Evolutionary conservation across 768 basidiomycete species (phyloP).

Genomic region (Cantharellus anzutake): DNA sequence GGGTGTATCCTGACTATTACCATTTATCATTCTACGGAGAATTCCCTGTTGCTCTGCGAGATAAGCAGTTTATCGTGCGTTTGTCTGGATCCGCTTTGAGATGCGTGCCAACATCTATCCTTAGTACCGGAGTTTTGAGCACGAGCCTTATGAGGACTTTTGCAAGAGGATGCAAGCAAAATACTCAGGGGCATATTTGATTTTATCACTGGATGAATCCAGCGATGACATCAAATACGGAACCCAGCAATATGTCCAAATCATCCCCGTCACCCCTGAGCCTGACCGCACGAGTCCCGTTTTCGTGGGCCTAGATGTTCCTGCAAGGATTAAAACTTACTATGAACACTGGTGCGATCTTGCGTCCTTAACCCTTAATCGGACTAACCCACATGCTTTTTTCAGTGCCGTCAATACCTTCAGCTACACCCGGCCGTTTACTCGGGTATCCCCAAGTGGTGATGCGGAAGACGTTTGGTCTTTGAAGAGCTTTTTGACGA

Average conservation of each 20-base stretch:
- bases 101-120: neutral
- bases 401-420: slow-evolving; percentile 66
- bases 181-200: slow-evolving; percentile 64
- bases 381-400: neutral
- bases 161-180: slow-evolving; percentile 86
- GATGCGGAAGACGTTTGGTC: slow-evolving; percentile 44
- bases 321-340: slow-evolving; percentile 58
- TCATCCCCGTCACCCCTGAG: slow-evolving; percentile 69
- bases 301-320: slow-evolving; percentile 73
- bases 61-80: slow-evolving; percentile 80
- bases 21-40: slow-evolving; percentile 85
- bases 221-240: slow-evolving; percentile 65
- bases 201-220: slow-evolving; percentile 58
- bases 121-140: slow-evolving; percentile 84
- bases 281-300: slow-evolving; percentile 59
- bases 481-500: slow-evolving; percentile 75
- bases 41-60: slow-evolving; percentile 66
- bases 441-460: slow-evolving; percentile 29
- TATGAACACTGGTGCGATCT: slow-evolving; percentile 59
- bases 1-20: slow-evolving; percentile 86
- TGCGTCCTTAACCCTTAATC: neutral
- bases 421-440: slow-evolving; percentile 50
- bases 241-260: slow-evolving; percentile 71
- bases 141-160: slow-evolving; percentile 82
- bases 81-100: neutral